A percentile compares a stretch with the other conserved stretches of the same genome.
These are phyloP conservation scores for Toxicodendron radicans DNA, from an alignment of 345 rosid genomes.

Conservation along the genomic window DNA sequence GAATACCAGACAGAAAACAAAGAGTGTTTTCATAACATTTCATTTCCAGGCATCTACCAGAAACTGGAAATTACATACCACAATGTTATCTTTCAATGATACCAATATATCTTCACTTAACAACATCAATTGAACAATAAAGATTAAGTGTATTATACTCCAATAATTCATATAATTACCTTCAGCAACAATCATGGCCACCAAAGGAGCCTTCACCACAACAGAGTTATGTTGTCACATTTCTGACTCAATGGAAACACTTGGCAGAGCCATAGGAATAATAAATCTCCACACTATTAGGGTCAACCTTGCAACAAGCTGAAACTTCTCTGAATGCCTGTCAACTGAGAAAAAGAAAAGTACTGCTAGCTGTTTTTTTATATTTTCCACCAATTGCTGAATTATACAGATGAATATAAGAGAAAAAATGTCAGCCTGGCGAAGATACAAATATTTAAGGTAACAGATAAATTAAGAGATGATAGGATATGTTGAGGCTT, in stretches of 20 bases:
- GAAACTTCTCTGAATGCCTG: neutral
- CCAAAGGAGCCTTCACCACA: neutral
- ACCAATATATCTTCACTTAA: no score
- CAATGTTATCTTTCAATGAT: no score
- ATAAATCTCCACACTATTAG: conserved; percentile 10
- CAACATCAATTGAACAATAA: no score
- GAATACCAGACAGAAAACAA: no score
- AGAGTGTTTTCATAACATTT: no score
- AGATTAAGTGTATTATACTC: neutral
- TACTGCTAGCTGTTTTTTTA: neutral
- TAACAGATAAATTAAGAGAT: neutral
- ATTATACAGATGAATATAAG: neutral
- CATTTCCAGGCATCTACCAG: no score
- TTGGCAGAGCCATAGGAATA: conserved; percentile 1
- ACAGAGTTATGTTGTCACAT: neutral
- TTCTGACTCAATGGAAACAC: neutral
- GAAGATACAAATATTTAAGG: neutral
- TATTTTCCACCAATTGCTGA: neutral
- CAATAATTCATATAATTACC: neutral
- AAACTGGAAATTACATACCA: no score
- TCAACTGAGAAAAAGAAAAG: neutral
- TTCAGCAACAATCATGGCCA: neutral
- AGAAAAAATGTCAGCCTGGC: neutral
- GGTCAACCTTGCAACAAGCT: neutral
- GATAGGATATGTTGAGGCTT: neutral